A percentile compares a stretch with the other conserved stretches of the same genome.
phyloP scores from a whole-genome alignment of 805 yeast species.

The Scheffersomyces ergatensis region DNA sequence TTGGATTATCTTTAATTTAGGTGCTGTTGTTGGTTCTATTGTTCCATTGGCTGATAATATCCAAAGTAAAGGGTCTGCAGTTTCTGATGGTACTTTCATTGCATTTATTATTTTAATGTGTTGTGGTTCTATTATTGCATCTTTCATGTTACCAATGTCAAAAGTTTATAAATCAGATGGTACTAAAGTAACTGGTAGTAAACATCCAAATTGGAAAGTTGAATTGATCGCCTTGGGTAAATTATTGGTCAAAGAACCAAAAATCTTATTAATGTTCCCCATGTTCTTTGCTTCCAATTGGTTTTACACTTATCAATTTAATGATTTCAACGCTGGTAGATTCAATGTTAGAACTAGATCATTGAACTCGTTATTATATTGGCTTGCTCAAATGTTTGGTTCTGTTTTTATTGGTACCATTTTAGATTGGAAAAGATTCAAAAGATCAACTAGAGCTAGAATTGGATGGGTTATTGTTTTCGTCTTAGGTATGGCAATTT shows the following conservation, averaged over 20 bases:
- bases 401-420: conserved; percentile 48
- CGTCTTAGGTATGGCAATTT: conserved; percentile 43
- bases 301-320: conserved; percentile 66
- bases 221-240: conserved; percentile 42
- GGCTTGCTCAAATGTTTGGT: conserved; percentile 61
- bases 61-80: conserved; percentile 31
- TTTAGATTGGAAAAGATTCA: conserved; percentile 42
- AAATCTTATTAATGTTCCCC: conserved; percentile 50
- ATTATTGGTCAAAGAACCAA: conserved; percentile 39
- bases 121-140: conserved; percentile 44
- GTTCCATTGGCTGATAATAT: conserved; percentile 55
- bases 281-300: conserved; percentile 64
- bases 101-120: conserved; percentile 54
- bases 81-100: conserved; percentile 49
- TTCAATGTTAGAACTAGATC: conserved; percentile 62
- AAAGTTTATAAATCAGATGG: conserved; percentile 52
- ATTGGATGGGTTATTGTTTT: conserved; percentile 43
- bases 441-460: conserved; percentile 45
- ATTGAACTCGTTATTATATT: conserved; percentile 58
- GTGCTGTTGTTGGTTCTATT: conserved; percentile 58
- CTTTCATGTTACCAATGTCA: conserved; percentile 45
- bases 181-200: conserved; percentile 42
- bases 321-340: conserved; percentile 52
- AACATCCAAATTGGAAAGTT: conserved; percentile 43
- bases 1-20: conserved; percentile 62